Percentiles rank a stretch among this genome's conserved stretches.
Evolutionary conservation across 495 filamentous ascomycete species (phyloP).

Genomic region (Penicillium macrosclerotiorum): DNA sequence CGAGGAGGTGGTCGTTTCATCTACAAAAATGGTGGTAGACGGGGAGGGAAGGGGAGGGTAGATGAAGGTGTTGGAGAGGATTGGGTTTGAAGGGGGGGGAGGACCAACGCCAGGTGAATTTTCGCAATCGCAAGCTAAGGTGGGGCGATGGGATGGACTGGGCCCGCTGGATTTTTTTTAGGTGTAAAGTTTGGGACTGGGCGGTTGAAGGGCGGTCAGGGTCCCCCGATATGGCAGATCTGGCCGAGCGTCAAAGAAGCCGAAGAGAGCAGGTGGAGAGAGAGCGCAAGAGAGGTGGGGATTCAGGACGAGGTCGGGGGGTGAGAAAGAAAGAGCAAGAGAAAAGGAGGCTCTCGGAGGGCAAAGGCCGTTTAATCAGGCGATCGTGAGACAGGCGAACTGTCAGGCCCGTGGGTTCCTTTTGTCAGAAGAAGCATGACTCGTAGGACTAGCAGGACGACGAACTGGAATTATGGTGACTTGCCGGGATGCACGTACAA

Average conservation of each 20-base stretch:
- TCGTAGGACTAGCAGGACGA: too few relatives aligned
- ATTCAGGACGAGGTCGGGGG: too few relatives aligned
- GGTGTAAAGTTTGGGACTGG: not conserved
- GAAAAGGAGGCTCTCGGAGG: constrained; percentile 4
- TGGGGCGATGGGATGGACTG: constrained; percentile 31
- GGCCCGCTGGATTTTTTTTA: constrained; percentile 7
- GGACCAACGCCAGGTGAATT: constrained; percentile 14
- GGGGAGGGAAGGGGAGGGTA: constrained; percentile 7
- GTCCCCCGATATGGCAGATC: constrained; percentile 6
- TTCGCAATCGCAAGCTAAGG: constrained; percentile 33
- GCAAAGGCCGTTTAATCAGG: too few relatives aligned
- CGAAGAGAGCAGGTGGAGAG: not conserved
- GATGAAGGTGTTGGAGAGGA: constrained; percentile 4
- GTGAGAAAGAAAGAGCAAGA: constrained; percentile 12
- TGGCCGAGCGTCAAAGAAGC: constrained; percentile 1
- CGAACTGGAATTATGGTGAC: too few relatives aligned
- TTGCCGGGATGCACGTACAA: too few relatives aligned
- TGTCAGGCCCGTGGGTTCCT: too few relatives aligned
- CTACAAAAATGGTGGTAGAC: constrained; percentile 26
- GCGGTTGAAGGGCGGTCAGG: constrained; percentile 19
- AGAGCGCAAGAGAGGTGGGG: constrained; percentile 4
- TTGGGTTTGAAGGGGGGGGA: constrained; percentile 1
- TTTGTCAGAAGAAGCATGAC: too few relatives aligned
- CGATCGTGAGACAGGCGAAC: too few relatives aligned
- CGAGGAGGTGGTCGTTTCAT: constrained; percentile 38